Conservation (phyloP, 108 stramenopile species). For the Parietichytrium sp. region DNA sequence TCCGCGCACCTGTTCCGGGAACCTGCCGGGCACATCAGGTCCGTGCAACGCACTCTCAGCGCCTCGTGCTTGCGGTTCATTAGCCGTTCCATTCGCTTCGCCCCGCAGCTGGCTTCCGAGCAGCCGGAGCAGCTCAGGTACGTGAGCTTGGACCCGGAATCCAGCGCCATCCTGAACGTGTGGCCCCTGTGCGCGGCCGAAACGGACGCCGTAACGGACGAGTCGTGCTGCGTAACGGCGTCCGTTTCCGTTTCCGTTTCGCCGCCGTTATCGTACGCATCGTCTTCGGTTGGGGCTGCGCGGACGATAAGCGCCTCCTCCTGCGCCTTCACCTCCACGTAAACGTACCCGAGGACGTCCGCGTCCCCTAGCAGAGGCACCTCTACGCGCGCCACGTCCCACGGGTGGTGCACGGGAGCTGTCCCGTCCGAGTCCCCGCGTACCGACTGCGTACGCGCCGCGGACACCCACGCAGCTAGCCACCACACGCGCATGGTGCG, state of each 20-base stretch:
- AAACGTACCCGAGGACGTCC: slow-evolving; percentile 16
- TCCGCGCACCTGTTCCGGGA: neutral
- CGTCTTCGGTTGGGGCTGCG: too few species aligned
- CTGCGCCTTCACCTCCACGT: neutral
- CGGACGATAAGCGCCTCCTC: too few species aligned
- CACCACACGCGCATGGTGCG: too few species aligned
- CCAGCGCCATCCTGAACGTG: neutral
- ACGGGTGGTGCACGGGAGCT: too few species aligned
- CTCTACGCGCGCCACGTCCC: too few species aligned
- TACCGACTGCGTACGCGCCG: too few species aligned
- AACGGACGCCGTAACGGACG: neutral
- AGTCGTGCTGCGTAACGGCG: too few species aligned
- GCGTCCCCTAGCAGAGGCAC: neutral
- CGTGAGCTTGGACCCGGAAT: slow-evolving; percentile 2
- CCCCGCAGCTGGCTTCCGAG: neutral
- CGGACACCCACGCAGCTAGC: too few species aligned
- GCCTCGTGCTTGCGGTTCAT: neutral
- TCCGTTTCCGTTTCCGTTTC: too few species aligned
- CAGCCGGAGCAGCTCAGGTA: slow-evolving; percentile 12
- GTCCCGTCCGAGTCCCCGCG: too few species aligned
- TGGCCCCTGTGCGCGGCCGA: neutral
- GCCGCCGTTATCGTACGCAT: too few species aligned
- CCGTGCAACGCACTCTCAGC: neutral
- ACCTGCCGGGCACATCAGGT: neutral
- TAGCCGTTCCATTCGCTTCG: slow-evolving; percentile 18